Evolutionary conservation across 1,284 basidiomycete species (phyloP).

Genomic region (Sphaerobolus stellatus): DNA sequence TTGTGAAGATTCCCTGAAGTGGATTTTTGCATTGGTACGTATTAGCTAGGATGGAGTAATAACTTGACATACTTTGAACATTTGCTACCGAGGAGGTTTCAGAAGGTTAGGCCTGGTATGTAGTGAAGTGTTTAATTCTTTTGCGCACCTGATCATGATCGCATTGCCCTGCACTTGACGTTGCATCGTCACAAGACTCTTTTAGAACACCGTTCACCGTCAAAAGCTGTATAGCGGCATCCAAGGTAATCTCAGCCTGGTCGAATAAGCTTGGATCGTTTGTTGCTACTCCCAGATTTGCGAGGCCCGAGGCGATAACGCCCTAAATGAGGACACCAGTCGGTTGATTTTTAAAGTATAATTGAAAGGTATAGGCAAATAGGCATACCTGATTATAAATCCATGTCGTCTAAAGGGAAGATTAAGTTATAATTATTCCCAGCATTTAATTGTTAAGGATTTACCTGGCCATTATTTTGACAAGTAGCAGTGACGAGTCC

Average conservation of each 20-base stretch:
- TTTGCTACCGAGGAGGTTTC: too few species aligned
- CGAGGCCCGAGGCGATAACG: conserved; percentile 52
- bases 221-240: conserved; percentile 45
- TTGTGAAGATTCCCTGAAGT: conserved; percentile 14
- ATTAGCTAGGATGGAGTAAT: not conserved
- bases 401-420: conserved; percentile 42
- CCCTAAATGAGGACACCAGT: conserved; percentile 40
- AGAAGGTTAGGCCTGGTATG: too few species aligned
- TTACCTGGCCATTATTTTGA: conserved; percentile 45
- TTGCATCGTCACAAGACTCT: conserved; percentile 53
- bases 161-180: conserved; percentile 33
- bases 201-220: conserved; percentile 43
- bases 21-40: not conserved
- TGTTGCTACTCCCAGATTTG: conserved; percentile 41
- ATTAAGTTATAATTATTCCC: not conserved
- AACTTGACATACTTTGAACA: not conserved
- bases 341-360: too few species aligned
- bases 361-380: too few species aligned
- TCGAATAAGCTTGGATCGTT: conserved; percentile 40
- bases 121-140: too few species aligned
- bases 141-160: conserved; percentile 46
- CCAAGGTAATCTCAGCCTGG: conserved; percentile 51
- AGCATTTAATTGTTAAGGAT: not conserved
- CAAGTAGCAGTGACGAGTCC: conserved; percentile 42
- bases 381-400: conserved; percentile 52